These are phyloP conservation scores for Ascochyta clinopodiicola DNA, from an alignment of 2,329 filamentous ascomycete species.

Conservation along the genomic window DNA sequence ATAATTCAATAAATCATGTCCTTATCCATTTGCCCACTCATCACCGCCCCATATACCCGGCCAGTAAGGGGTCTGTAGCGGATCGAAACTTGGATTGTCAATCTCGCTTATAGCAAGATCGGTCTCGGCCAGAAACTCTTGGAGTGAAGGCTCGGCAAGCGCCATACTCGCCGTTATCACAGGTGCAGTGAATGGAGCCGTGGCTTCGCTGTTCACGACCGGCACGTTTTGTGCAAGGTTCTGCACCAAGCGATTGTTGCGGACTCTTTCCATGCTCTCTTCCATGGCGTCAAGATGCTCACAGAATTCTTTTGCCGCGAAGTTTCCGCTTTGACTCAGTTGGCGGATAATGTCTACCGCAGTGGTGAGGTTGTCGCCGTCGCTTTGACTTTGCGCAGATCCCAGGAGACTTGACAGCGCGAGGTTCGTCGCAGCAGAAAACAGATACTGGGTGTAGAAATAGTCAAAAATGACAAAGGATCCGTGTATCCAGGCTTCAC, in stretches of 20 bases:
- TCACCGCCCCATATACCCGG: constrained; percentile 22
- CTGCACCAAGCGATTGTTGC: constrained; percentile 26
- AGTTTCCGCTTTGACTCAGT: constrained; percentile 22
- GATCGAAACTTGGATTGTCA: constrained; percentile 21
- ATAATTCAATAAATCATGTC: neutral
- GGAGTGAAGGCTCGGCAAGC: constrained; percentile 23
- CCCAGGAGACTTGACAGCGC: constrained; percentile 53
- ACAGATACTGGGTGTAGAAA: constrained; percentile 57
- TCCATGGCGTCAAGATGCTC: constrained; percentile 26
- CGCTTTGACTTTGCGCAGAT: constrained; percentile 17
- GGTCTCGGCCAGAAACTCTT: constrained; percentile 24
- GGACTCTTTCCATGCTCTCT: constrained; percentile 20
- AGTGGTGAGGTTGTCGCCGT: constrained; percentile 22
- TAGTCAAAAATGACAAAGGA: constrained; percentile 58
- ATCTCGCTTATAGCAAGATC: constrained; percentile 19
- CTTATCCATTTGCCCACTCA: constrained; percentile 3
- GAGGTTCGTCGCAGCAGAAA: constrained; percentile 55
- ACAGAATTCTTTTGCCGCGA: constrained; percentile 23
- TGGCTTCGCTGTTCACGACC: neutral
- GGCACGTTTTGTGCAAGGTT: neutral
- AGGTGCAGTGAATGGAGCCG: neutral
- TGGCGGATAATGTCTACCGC: constrained; percentile 24
- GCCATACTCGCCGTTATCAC: constrained; percentile 26
- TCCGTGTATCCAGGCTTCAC: constrained; percentile 56
- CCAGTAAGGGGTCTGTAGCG: constrained; percentile 24